phyloP scores from a whole-genome alignment of 345 rosid genomes.

The Turnera subulata region DNA sequence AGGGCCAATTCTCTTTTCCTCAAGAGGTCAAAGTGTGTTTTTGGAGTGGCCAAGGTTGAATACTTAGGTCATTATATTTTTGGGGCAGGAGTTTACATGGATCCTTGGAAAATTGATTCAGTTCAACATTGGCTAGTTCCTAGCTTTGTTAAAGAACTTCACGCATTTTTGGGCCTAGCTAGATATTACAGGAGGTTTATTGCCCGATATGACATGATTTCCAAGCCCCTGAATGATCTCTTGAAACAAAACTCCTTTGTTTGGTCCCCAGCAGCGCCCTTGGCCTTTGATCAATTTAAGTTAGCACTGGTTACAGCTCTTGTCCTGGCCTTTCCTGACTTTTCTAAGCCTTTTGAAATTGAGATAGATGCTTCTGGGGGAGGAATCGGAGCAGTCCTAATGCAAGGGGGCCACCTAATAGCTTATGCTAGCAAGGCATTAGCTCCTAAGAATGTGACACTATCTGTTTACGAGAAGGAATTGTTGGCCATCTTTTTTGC shows the following conservation, averaged over 20 bases:
- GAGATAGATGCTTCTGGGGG: too few species aligned
- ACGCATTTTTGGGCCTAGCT: background rate
- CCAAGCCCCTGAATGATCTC: background rate
- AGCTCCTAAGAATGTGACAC: too few species aligned
- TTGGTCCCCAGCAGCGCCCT: background rate
- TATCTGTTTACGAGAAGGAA: too few species aligned
- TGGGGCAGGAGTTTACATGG: background rate
- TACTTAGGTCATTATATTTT: background rate
- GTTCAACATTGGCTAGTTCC: background rate
- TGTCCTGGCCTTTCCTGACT: too few species aligned
- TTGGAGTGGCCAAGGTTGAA: background rate
- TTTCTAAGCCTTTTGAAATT: too few species aligned
- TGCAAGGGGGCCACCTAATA: too few species aligned
- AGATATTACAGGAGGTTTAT: background rate
- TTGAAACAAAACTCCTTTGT: background rate
- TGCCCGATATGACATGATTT: background rate
- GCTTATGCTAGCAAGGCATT: too few species aligned
- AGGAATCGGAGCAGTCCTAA: too few species aligned
- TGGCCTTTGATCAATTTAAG: background rate
- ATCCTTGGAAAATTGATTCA: background rate
- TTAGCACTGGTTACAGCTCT: too few species aligned
- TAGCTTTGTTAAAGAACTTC: background rate
- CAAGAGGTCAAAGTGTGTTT: background rate
- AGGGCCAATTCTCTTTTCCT: background rate
- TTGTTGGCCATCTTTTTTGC: too few species aligned